These are phyloP conservation scores for Reutealis trisperma DNA, from an alignment of 345 rosid genomes.

Conservation along the genomic window DNA sequence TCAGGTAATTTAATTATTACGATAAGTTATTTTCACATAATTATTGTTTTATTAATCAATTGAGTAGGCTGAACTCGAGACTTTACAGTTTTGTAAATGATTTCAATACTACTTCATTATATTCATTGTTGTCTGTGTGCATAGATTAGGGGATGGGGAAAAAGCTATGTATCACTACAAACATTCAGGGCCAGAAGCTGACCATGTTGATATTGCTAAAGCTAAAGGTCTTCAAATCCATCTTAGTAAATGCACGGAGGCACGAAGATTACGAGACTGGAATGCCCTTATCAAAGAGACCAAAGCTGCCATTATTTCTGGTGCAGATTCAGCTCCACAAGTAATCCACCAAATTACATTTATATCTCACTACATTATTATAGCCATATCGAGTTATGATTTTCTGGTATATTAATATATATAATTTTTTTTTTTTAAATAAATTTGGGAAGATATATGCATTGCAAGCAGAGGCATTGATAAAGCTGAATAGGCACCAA, in stretches of 20 bases:
- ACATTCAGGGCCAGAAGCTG: conserved; percentile 86
- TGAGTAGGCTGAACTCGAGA: no score
- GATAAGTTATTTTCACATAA: no score
- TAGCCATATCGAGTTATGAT: no score
- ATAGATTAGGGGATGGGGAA: conserved; percentile 87
- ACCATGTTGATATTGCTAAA: conserved; percentile 63
- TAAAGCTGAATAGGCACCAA: conserved; percentile 72
- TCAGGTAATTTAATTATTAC: conserved; percentile 49
- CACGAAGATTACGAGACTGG: conserved; percentile 70
- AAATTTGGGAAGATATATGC: conserved; percentile 53
- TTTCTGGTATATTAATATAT: no score
- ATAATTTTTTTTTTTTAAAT: no score
- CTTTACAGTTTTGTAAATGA: no score
- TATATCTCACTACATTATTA: no score
- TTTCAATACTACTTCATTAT: no score
- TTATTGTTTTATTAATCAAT: no score
- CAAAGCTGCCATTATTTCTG: conserved; percentile 50
- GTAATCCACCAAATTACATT: conserved; percentile 25
- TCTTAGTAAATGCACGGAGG: conserved; percentile 70
- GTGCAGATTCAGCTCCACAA: conserved; percentile 91
- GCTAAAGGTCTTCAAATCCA: conserved; percentile 57
- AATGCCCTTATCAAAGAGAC: conserved; percentile 59
- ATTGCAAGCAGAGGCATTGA: conserved; percentile 85
- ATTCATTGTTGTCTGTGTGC: neutral
- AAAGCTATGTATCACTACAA: conserved; percentile 83